Evolutionary conservation across 2,329 filamentous ascomycete genomes (phyloP).

Genomic region (Cryphonectria japonica): DNA sequence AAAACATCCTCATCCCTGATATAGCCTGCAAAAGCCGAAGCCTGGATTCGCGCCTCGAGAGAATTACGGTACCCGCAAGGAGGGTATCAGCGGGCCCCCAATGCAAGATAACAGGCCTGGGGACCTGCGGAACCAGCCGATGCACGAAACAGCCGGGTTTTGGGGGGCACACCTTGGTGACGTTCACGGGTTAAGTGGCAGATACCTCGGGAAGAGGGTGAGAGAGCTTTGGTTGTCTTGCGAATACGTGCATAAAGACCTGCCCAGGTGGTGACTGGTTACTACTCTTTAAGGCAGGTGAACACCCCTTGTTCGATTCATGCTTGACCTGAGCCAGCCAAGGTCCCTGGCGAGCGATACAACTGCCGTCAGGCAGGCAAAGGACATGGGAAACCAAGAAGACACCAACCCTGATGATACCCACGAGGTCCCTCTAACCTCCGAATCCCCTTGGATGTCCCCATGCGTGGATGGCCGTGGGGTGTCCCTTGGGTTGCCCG

Average conservation of each 20-base stretch:
- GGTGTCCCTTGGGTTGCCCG: not conserved
- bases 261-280: not conserved
- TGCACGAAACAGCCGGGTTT: not conserved
- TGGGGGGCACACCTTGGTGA: not conserved
- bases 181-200: not conserved
- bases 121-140: constrained; percentile 1
- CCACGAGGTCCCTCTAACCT: not conserved
- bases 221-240: not conserved
- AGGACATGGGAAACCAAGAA: not conserved
- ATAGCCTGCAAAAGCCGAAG: not conserved
- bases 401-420: not conserved
- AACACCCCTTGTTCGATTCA: no score
- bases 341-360: not conserved
- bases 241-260: constrained; percentile 5
- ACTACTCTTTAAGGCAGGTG: constrained; percentile 11
- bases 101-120: not conserved
- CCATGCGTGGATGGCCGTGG: not conserved
- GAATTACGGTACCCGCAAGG: not conserved
- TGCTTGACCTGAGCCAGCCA: not conserved
- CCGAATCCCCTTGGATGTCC: not conserved
- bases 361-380: not conserved
- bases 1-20: not conserved
- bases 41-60: not conserved
- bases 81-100: not conserved
- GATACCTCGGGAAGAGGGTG: not conserved